Evolutionary conservation across 768 basidiomycete genomes (phyloP).

Genomic region (Lanmaoa rubissima): DNA sequence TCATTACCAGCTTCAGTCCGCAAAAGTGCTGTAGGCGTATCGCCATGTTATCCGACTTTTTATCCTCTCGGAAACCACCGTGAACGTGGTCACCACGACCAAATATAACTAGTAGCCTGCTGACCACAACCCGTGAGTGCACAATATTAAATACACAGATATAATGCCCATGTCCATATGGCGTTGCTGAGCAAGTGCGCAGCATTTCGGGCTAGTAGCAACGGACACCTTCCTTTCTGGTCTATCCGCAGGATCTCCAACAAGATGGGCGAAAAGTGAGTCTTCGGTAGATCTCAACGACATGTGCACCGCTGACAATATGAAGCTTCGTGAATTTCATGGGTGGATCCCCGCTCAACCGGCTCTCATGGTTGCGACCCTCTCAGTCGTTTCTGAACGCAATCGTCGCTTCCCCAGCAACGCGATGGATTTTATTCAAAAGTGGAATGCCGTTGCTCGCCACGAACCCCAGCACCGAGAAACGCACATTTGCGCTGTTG

Average conservation of each 20-base stretch:
- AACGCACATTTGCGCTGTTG: conserved; percentile 49
- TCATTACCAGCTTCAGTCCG: neutral
- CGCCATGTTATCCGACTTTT: neutral
- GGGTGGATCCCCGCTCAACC: conserved; percentile 70
- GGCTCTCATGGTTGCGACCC: conserved; percentile 76
- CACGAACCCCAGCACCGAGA: conserved; percentile 31
- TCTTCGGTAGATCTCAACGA: neutral
- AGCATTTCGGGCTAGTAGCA: neutral
- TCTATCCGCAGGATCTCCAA: conserved; percentile 10
- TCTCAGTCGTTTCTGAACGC: conserved; percentile 76
- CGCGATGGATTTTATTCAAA: conserved; percentile 80
- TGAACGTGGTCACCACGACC: neutral
- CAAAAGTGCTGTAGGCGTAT: neutral
- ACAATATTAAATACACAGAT: neutral
- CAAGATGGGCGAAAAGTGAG: conserved; percentile 34
- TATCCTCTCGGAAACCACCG: neutral
- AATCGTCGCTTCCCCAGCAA: conserved; percentile 53
- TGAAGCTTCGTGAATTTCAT: conserved; percentile 49
- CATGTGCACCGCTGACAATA: neutral
- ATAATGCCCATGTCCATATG: conserved; percentile 6
- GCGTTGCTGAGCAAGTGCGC: conserved; percentile 9
- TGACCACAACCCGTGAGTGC: conserved; percentile 1
- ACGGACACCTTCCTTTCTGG: conserved; percentile 1
- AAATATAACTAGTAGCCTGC: conserved; percentile 13
- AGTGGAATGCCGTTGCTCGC: conserved; percentile 64